Evolutionary conservation across 768 basidiomycete species (phyloP).

Genomic region (Hericium erinaceus): DNA sequence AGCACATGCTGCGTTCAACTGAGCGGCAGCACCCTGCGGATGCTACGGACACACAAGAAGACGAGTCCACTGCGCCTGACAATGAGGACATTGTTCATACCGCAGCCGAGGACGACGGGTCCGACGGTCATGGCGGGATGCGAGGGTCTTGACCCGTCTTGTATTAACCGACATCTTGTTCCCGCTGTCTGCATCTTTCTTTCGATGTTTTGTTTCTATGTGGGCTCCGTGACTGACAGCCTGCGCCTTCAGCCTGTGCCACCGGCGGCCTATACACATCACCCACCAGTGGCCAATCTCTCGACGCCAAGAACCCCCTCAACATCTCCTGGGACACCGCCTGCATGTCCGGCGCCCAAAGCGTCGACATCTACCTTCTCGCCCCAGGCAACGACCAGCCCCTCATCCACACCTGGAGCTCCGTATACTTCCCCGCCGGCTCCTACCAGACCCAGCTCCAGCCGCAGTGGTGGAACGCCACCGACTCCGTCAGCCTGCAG

Average conservation of each 20-base stretch:
- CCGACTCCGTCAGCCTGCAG: slow-evolving; percentile 40
- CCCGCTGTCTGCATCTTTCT: too few species aligned
- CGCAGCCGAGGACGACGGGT: too few species aligned
- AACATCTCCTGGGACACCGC: slow-evolving; percentile 56
- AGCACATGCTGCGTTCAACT: too few species aligned
- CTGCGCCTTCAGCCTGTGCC: slow-evolving; percentile 31
- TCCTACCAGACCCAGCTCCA: slow-evolving; percentile 39
- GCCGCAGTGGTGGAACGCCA: slow-evolving; percentile 67
- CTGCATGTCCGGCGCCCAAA: slow-evolving; percentile 35
- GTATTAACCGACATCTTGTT: too few species aligned
- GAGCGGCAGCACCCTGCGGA: too few species aligned
- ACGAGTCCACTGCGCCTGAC: too few species aligned
- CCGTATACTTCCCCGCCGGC: slow-evolving; percentile 39
- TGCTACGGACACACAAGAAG: too few species aligned
- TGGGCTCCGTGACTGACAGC: not conserved
- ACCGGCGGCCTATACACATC: slow-evolving; percentile 54
- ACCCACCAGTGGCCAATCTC: slow-evolving; percentile 37
- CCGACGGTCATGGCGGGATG: too few species aligned
- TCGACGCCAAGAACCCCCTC: slow-evolving; percentile 41
- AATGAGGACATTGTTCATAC: too few species aligned
- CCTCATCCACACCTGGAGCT: slow-evolving; percentile 49
- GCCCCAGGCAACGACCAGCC: slow-evolving; percentile 34
- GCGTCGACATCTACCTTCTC: slow-evolving; percentile 63
- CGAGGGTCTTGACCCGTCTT: too few species aligned
- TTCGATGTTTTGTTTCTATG: not conserved